Percentiles rank a stretch among this genome's conserved stretches.
These are phyloP conservation scores for Hypoxylon perforatum DNA, from an alignment of 495 filamentous ascomycete species.

Conservation along the genomic window DNA sequence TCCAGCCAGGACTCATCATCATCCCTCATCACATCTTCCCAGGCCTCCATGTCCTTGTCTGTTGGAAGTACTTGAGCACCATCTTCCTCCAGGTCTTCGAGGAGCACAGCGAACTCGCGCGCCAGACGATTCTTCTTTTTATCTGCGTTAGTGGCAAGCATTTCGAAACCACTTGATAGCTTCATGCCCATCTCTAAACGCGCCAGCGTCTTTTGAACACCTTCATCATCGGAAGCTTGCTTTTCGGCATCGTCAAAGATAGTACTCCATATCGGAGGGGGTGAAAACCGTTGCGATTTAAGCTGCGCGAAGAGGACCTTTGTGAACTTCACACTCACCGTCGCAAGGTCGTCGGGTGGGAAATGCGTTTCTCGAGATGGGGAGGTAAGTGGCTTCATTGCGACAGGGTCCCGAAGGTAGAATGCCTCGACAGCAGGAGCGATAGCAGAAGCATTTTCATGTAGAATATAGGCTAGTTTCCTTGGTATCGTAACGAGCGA, in stretches of 20 bases:
- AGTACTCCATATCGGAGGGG: constrained; percentile 71
- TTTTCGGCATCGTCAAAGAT: constrained; percentile 42
- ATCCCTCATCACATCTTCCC: constrained; percentile 68
- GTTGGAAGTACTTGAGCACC: constrained; percentile 71
- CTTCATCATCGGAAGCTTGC: constrained; percentile 25
- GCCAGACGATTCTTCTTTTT: constrained; percentile 72
- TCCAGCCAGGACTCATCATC: constrained; percentile 95
- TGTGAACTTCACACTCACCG: constrained; percentile 81
- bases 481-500: constrained; percentile 78
- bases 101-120: constrained; percentile 76
- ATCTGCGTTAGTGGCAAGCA: constrained; percentile 75
- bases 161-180: constrained; percentile 88
- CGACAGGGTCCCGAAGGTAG: constrained; percentile 88
- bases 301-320: constrained; percentile 91
- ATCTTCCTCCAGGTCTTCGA: constrained; percentile 74
- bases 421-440: constrained; percentile 90
- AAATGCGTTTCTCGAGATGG: constrained; percentile 62
- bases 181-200: constrained; percentile 88
- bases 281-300: constrained; percentile 83
- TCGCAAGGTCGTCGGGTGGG: constrained; percentile 80
- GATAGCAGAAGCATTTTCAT: constrained; percentile 75
- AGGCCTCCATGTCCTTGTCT: constrained; percentile 75
- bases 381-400: constrained; percentile 73
- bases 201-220: constrained; percentile 50
- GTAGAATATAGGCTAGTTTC: constrained; percentile 82